Evolutionary conservation across 2,329 filamentous ascomycete genomes (phyloP).

Genomic region (Drechslerella coelobrocha): DNA sequence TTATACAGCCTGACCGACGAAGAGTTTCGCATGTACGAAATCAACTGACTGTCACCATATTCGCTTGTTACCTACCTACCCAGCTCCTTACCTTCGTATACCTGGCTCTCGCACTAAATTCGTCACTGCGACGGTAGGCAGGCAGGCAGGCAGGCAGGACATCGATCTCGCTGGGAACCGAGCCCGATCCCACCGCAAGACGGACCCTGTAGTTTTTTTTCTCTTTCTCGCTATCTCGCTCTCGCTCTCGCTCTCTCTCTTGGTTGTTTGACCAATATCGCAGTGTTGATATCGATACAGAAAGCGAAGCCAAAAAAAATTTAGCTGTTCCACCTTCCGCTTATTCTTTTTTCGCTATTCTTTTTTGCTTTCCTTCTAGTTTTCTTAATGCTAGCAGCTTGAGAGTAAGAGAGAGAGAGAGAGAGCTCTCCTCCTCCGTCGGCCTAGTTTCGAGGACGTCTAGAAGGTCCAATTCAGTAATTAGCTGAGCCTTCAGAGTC

Average conservation of each 20-base stretch:
- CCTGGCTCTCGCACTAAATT: too few relatives aligned
- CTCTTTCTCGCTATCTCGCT: too few relatives aligned
- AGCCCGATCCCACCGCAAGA: too few relatives aligned
- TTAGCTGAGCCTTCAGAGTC: slow-evolving; percentile 33
- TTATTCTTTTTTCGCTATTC: slow-evolving; percentile 1
- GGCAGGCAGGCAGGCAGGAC: too few relatives aligned
- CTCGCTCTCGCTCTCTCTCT: slow-evolving; percentile 12
- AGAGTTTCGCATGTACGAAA: not conserved
- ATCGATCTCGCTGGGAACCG: too few relatives aligned
- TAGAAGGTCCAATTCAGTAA: slow-evolving; percentile 26
- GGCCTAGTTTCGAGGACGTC: slow-evolving; percentile 29
- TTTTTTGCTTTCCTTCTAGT: not conserved
- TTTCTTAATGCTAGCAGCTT: slow-evolving; percentile 26
- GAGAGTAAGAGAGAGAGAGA: slow-evolving; percentile 9
- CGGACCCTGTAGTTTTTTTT: too few relatives aligned
- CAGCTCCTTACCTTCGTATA: too few relatives aligned
- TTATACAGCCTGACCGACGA: not conserved
- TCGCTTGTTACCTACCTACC: not conserved
- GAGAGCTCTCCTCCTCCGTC: slow-evolving; percentile 4
- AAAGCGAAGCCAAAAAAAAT: slow-evolving; percentile 11
- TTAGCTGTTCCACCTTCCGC: slow-evolving; percentile 28
- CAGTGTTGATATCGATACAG: slow-evolving; percentile 37
- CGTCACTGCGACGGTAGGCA: too few relatives aligned
- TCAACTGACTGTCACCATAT: not conserved
- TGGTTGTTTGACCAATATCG: slow-evolving; percentile 42